Evolutionary conservation across 1,284 basidiomycete genomes (phyloP).

Genomic region (Inonotus obliquus): DNA sequence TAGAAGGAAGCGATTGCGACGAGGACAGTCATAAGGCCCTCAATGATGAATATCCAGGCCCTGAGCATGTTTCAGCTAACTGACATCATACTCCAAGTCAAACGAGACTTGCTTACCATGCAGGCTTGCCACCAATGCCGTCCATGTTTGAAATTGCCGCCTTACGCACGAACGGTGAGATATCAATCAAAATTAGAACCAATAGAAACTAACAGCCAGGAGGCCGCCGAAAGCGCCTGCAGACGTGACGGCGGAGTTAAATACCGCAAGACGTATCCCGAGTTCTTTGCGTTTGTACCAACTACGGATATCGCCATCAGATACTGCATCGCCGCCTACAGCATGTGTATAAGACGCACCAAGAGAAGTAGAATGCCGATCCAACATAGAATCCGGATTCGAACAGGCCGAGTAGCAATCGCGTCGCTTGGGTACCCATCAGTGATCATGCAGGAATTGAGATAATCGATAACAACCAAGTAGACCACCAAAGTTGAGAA

Average conservation of each 20-base stretch:
- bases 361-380: slow-evolving; percentile 64
- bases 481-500: slow-evolving; percentile 58
- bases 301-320: not conserved
- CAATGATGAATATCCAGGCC: slow-evolving; percentile 74
- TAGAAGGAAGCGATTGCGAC: slow-evolving; percentile 63
- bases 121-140: slow-evolving; percentile 58
- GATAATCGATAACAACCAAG: slow-evolving; percentile 40
- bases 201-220: slow-evolving; percentile 45
- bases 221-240: slow-evolving; percentile 69
- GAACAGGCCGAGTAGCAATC: slow-evolving; percentile 61
- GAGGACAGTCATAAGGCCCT: slow-evolving; percentile 61
- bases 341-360: slow-evolving; percentile 41
- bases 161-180: slow-evolving; percentile 27
- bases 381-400: slow-evolving; percentile 67
- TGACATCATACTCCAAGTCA: not conserved
- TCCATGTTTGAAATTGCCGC: slow-evolving; percentile 68
- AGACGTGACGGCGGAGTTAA: slow-evolving; percentile 69
- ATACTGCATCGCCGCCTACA: not conserved
- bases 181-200: not conserved
- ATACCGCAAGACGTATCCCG: slow-evolving; percentile 59
- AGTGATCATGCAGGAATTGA: slow-evolving; percentile 4
- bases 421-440: slow-evolving; percentile 39
- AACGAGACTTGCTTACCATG: slow-evolving; percentile 26
- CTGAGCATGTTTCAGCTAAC: slow-evolving; percentile 23
- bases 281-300: slow-evolving; percentile 72